phyloP scores from a whole-genome alignment of 2,329 filamentous ascomycete species.

The Colletotrichum cordylinicola region DNA sequence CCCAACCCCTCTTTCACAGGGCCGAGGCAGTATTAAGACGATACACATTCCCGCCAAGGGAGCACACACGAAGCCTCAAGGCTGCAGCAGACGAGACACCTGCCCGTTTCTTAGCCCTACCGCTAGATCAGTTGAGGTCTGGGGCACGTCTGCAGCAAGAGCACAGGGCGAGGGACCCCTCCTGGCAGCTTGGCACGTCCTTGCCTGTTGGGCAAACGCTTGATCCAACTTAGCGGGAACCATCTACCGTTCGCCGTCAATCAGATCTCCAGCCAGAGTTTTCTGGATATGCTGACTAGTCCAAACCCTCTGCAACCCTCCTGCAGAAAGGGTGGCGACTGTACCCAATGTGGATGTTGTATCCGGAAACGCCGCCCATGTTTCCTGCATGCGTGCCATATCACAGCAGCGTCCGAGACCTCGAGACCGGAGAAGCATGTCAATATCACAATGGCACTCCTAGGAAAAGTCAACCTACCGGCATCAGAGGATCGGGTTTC shows the following conservation, averaged over 20 bases:
- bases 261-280: neutral
- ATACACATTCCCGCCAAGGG: neutral
- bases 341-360: neutral
- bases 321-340: neutral
- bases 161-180: neutral
- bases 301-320: neutral
- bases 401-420: neutral
- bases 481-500: neutral
- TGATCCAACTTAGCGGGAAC: neutral
- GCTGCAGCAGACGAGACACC: constrained; percentile 16
- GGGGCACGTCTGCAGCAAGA: neutral
- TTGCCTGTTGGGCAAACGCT: neutral
- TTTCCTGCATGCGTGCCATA: neutral
- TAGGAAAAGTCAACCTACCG: neutral
- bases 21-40: neutral
- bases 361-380: neutral
- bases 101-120: constrained; percentile 7
- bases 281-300: neutral
- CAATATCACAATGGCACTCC: neutral
- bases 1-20: neutral
- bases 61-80: neutral
- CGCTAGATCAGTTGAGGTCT: neutral
- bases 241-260: neutral
- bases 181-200: constrained; percentile 1
- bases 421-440: neutral